A percentile compares a stretch with the other conserved stretches of the same genome.
These are phyloP conservation scores for Rhynchosporium graminicola DNA, from an alignment of 2,329 filamentous ascomycete genomes.

Conservation along the genomic window DNA sequence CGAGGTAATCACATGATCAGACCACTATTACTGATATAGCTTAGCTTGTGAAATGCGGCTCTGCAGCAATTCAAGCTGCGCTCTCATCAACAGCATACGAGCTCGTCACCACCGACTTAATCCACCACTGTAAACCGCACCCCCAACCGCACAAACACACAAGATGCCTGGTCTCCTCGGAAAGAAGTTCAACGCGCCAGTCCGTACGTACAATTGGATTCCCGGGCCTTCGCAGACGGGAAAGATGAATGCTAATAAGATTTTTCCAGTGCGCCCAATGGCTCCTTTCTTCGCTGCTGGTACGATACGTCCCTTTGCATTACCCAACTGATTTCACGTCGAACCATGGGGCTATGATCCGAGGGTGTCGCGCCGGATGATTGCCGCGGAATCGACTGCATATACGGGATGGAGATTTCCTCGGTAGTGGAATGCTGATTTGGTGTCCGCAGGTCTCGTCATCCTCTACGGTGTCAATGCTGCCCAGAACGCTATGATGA, in stretches of 20 bases:
- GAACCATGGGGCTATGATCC: neutral
- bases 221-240: conserved; percentile 16
- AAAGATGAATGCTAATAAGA: conserved; percentile 29
- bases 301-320: conserved; percentile 54
- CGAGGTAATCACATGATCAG: neutral
- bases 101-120: conserved; percentile 21
- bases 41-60: conserved; percentile 18
- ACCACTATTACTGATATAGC: neutral
- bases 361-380: neutral
- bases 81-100: conserved; percentile 22
- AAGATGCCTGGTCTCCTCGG: conserved; percentile 73
- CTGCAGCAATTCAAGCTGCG: conserved; percentile 15
- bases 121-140: conserved; percentile 34
- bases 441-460: conserved; percentile 62
- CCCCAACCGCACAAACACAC: conserved; percentile 45
- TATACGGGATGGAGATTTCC: conserved; percentile 1
- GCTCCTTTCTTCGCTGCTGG: conserved; percentile 92
- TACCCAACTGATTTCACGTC: neutral
- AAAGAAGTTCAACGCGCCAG: conserved; percentile 80
- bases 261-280: conserved; percentile 76
- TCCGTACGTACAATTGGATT: conserved; percentile 60
- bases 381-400: neutral
- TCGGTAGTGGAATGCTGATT: conserved; percentile 26
- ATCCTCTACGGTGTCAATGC: conserved; percentile 92
- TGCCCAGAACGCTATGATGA: conserved; percentile 73